A percentile compares a stretch with the other conserved stretches of the same genome.
Conservation (phyloP, 345 rosid species). For the Gossypium australe region DNA sequence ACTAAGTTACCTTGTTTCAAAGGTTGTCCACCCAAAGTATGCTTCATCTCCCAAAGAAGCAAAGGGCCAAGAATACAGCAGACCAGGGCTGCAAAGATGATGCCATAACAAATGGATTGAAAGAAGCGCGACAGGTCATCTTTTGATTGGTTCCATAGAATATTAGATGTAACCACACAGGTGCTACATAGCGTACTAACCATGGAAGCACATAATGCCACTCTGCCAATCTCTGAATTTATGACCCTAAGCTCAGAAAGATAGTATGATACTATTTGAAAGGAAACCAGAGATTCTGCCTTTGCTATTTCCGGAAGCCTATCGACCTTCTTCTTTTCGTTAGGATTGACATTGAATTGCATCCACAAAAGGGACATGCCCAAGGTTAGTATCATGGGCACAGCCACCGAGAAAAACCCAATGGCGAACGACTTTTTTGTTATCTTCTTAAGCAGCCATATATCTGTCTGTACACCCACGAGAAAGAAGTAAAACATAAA, state of each 20-base stretch:
- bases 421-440: constrained; percentile 3
- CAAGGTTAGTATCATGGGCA: constrained; percentile 14
- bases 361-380: background rate
- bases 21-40: constrained; percentile 70
- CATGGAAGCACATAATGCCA: constrained; percentile 87
- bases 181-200: constrained; percentile 80
- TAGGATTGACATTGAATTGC: background rate
- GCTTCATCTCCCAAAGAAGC: constrained; percentile 54
- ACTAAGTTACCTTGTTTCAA: constrained; percentile 63
- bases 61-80: constrained; percentile 54
- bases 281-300: constrained; percentile 48
- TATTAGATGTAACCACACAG: constrained; percentile 38
- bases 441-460: constrained; percentile 13
- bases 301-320: constrained; percentile 9
- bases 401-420: constrained; percentile 15
- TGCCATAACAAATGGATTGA: constrained; percentile 49
- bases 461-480: constrained; percentile 17
- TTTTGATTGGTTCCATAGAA: constrained; percentile 40
- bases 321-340: background rate
- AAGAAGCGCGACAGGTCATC: constrained; percentile 32
- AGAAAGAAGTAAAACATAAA: constrained; percentile 23
- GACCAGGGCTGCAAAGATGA: constrained; percentile 39
- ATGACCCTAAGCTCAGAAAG: constrained; percentile 84
- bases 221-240: constrained; percentile 70
- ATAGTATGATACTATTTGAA: constrained; percentile 73